Conservation (phyloP, 2,329 filamentous ascomycete genomes). For the Paecilomyces fulvus region DNA sequence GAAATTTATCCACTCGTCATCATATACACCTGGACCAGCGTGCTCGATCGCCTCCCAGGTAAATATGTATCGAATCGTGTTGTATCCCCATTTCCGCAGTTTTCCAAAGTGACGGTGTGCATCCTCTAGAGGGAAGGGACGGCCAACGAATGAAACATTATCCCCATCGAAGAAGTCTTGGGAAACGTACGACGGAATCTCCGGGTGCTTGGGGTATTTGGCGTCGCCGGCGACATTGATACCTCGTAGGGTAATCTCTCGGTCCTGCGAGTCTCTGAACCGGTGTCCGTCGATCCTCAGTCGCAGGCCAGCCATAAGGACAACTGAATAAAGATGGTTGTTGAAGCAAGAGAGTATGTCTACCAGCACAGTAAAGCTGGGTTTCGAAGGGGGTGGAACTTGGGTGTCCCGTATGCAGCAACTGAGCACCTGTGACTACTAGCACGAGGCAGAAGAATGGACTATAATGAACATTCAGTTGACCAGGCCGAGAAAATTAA, state of each 20-base stretch:
- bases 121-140: slow-evolving; percentile 76
- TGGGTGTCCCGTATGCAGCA: not conserved
- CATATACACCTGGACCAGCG: slow-evolving; percentile 80
- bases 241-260: slow-evolving; percentile 80
- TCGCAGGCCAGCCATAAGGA: slow-evolving; percentile 61
- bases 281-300: slow-evolving; percentile 76
- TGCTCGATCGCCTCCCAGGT: slow-evolving; percentile 99
- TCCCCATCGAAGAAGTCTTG: slow-evolving; percentile 89
- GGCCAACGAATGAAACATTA: slow-evolving; percentile 75
- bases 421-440: not conserved
- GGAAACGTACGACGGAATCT: slow-evolving; percentile 69
- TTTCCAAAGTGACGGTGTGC: slow-evolving; percentile 80
- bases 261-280: slow-evolving; percentile 72
- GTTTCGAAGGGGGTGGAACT: not conserved
- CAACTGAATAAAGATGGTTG: not conserved
- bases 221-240: slow-evolving; percentile 90
- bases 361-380: not conserved
- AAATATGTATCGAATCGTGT: slow-evolving; percentile 92
- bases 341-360: not conserved
- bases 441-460: not conserved
- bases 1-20: slow-evolving; percentile 86
- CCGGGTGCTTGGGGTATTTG: slow-evolving; percentile 75
- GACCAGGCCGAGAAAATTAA: not conserved
- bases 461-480: not conserved
- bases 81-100: slow-evolving; percentile 84